These are phyloP conservation scores for Eucalyptus coolabah DNA, from an alignment of 345 rosid genomes.

Conservation along the genomic window DNA sequence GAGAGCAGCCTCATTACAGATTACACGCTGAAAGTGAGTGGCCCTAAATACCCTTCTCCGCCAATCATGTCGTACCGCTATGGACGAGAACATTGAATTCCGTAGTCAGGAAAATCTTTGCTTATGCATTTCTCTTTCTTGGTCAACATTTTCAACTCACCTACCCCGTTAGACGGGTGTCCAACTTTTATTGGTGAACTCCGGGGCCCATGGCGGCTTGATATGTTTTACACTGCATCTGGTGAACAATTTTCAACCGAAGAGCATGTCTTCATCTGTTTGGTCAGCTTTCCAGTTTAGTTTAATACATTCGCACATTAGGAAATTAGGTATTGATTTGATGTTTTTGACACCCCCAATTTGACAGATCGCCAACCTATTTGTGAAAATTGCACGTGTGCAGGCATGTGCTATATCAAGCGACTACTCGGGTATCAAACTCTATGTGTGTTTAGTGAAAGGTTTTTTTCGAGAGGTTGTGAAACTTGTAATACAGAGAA, in stretches of 20 bases:
- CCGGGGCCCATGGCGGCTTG: not conserved
- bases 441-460: not conserved
- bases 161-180: not conserved
- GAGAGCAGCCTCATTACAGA: constrained; percentile 82
- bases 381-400: not conserved
- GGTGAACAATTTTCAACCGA: not conserved
- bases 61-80: not conserved
- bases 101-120: not conserved
- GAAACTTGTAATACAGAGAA: not conserved
- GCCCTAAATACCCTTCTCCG: not conserved
- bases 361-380: not conserved
- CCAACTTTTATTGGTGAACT: not conserved
- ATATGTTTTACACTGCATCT: not conserved
- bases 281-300: not conserved
- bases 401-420: not conserved
- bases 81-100: not conserved
- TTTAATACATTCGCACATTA: not conserved
- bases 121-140: not conserved
- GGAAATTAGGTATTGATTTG: not conserved
- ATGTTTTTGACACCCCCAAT: not conserved
- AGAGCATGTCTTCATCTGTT: not conserved
- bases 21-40: constrained; percentile 70
- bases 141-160: constrained; percentile 7
- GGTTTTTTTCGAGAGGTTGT: not conserved
- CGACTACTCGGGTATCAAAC: not conserved